phyloP scores from a whole-genome alignment of 768 basidiomycete genomes.

The Lepiota venenata region DNA sequence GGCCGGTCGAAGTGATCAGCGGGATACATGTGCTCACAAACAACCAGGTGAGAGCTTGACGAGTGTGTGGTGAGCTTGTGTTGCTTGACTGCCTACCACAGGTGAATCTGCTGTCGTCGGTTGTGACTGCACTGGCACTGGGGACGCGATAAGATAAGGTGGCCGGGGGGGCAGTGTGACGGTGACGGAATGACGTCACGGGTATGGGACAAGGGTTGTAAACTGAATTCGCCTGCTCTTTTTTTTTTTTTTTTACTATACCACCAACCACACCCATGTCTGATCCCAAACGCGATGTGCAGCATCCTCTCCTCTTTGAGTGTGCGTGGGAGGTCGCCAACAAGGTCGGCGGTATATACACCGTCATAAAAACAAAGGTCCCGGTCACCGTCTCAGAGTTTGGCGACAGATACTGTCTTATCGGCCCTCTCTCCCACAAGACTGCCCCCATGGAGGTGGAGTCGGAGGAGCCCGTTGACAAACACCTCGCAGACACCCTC shows the following conservation, averaged over 20 bases:
- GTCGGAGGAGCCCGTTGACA: constrained; percentile 82
- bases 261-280: constrained; percentile 27
- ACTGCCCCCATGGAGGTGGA: constrained; percentile 99
- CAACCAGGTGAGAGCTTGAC: constrained; percentile 68
- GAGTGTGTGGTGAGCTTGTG: too few species aligned
- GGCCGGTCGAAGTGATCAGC: constrained; percentile 44
- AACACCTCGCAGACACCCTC: constrained; percentile 70
- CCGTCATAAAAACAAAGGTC: constrained; percentile 99
- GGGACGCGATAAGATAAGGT: neutral
- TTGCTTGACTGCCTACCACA: constrained; percentile 13
- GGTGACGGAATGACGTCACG: constrained; percentile 24
- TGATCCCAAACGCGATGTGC: constrained; percentile 63
- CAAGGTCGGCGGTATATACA: constrained; percentile 99
- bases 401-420: constrained; percentile 92
- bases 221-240: constrained; percentile 13
- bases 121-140: constrained; percentile 22
- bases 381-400: constrained; percentile 97
- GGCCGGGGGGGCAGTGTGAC: constrained; percentile 20
- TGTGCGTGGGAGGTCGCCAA: constrained; percentile 98
- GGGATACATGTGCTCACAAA: constrained; percentile 77
- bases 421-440: constrained; percentile 98
- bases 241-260: constrained; percentile 15
- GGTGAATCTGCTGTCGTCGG: constrained; percentile 42
- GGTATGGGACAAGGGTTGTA: constrained; percentile 9
- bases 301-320: constrained; percentile 84